These are phyloP conservation scores for Talaromyces nanjingensis DNA, from an alignment of 495 filamentous ascomycete species.

Conservation along the genomic window DNA sequence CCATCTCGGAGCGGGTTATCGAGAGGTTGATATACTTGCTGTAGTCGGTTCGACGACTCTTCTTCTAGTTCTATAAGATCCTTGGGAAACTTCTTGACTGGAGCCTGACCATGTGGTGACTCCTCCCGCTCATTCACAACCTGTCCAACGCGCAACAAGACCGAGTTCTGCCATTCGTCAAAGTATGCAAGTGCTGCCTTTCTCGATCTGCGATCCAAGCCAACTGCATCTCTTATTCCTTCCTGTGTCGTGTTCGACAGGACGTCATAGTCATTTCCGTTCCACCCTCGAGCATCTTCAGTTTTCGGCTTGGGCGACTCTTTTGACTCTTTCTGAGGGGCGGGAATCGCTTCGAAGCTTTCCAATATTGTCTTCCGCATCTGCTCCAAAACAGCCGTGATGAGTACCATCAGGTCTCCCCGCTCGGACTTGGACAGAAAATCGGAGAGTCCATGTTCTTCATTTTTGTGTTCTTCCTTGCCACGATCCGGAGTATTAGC, in stretches of 20 bases:
- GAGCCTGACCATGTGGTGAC: slow-evolving; percentile 16
- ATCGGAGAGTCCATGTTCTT: slow-evolving; percentile 40
- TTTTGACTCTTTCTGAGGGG: not conserved
- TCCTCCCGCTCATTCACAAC: slow-evolving; percentile 54
- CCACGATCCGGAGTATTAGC: not conserved
- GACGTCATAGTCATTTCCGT: not conserved
- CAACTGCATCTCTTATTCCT: not conserved
- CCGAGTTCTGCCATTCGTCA: slow-evolving; percentile 57
- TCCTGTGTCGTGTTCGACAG: slow-evolving; percentile 1
- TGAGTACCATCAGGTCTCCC: slow-evolving; percentile 40
- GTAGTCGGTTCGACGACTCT: slow-evolving; percentile 5
- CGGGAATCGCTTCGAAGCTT: slow-evolving; percentile 27
- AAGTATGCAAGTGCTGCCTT: slow-evolving; percentile 46
- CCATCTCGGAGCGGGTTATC: slow-evolving; percentile 36
- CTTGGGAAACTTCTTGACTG: not conserved
- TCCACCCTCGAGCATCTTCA: not conserved
- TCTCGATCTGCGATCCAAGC: slow-evolving; percentile 12
- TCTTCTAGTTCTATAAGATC: not conserved
- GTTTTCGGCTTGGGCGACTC: slow-evolving; percentile 10
- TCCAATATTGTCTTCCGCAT: slow-evolving; percentile 38
- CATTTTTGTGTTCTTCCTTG: not conserved
- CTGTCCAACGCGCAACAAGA: slow-evolving; percentile 57
- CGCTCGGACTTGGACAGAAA: slow-evolving; percentile 43
- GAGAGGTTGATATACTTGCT: slow-evolving; percentile 37
- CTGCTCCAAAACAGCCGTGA: slow-evolving; percentile 32